These are phyloP conservation scores for Phytophthora syringae DNA, from an alignment of 352 stramenopile species.

Conservation along the genomic window DNA sequence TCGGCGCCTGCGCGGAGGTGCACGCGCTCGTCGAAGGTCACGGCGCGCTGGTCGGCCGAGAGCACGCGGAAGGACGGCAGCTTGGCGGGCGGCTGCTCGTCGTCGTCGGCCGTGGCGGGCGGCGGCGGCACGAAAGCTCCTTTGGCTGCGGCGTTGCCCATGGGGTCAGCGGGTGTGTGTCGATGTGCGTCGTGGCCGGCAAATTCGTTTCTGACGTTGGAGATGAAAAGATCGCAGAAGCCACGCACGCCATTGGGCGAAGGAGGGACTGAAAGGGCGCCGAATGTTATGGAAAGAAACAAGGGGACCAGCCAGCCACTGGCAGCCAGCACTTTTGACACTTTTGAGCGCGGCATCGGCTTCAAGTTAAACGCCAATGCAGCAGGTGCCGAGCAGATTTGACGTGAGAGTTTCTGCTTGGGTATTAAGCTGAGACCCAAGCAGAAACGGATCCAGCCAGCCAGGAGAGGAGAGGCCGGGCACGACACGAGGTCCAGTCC, in stretches of 20 bases:
- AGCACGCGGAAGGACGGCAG: slow-evolving; percentile 62
- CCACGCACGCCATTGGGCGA: slow-evolving; percentile 32
- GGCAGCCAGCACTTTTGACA: neutral
- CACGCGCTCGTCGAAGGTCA: slow-evolving; percentile 86
- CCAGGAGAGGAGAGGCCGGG: too few species aligned
- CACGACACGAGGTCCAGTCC: too few species aligned
- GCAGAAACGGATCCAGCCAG: too few species aligned
- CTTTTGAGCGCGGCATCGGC: too few species aligned
- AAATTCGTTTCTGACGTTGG: slow-evolving; percentile 24
- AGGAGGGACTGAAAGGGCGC: slow-evolving; percentile 4
- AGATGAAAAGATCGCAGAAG: neutral
- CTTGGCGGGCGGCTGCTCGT: slow-evolving; percentile 8
- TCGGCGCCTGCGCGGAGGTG: slow-evolving; percentile 46
- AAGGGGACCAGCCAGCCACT: too few species aligned
- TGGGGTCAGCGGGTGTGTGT: too few species aligned
- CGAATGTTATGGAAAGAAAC: slow-evolving; percentile 24
- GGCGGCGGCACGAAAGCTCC: slow-evolving; percentile 14
- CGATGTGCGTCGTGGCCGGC: slow-evolving; percentile 9
- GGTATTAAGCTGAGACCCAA: too few species aligned
- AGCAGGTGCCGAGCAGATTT: slow-evolving; percentile 26
- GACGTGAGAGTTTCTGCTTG: too few species aligned
- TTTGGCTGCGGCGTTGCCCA: slow-evolving; percentile 45
- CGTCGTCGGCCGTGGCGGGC: neutral
- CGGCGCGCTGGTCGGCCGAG: slow-evolving; percentile 72
- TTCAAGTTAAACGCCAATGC: too few species aligned